These are phyloP conservation scores for Periglandula ipomoeae DNA, from an alignment of 2,329 filamentous ascomycete species.

Conservation along the genomic window DNA sequence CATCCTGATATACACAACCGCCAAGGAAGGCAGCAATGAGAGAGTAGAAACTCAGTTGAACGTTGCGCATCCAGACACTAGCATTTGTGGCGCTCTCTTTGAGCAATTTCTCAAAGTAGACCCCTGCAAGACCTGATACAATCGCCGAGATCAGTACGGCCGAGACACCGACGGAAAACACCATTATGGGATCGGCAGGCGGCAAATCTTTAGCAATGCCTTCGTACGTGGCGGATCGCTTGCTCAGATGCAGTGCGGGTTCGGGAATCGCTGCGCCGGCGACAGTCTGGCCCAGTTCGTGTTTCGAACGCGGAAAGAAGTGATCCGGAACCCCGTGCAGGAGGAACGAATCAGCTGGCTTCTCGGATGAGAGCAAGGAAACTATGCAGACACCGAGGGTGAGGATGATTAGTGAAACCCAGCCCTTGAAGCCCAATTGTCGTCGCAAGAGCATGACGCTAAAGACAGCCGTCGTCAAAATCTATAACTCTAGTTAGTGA, in stretches of 20 bases:
- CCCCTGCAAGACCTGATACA: constrained; percentile 76
- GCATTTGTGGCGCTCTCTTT: constrained; percentile 70
- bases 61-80: constrained; percentile 88
- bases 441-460: constrained; percentile 69
- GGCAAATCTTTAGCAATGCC: constrained; percentile 61
- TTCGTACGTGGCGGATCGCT: constrained; percentile 81
- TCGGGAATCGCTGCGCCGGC: constrained; percentile 12
- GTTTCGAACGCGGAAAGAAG: constrained; percentile 70
- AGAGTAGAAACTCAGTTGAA: constrained; percentile 91
- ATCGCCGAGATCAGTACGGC: constrained; percentile 71
- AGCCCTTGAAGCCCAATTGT: constrained; percentile 62
- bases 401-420: constrained; percentile 70
- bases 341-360: constrained; percentile 47
- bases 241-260: constrained; percentile 25
- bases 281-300: constrained; percentile 57
- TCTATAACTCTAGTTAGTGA: constrained; percentile 31
- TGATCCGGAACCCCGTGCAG: constrained; percentile 55
- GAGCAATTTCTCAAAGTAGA: constrained; percentile 84
- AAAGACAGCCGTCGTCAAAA: constrained; percentile 82
- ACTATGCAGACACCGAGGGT: constrained; percentile 78
- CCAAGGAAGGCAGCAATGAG: constrained; percentile 81
- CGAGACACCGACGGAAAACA: constrained; percentile 67
- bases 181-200: constrained; percentile 49
- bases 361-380: constrained; percentile 58
- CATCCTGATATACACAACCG: constrained; percentile 81